phyloP scores from a whole-genome alignment of 805 yeast species.

The Candida wancherniae region DNA sequence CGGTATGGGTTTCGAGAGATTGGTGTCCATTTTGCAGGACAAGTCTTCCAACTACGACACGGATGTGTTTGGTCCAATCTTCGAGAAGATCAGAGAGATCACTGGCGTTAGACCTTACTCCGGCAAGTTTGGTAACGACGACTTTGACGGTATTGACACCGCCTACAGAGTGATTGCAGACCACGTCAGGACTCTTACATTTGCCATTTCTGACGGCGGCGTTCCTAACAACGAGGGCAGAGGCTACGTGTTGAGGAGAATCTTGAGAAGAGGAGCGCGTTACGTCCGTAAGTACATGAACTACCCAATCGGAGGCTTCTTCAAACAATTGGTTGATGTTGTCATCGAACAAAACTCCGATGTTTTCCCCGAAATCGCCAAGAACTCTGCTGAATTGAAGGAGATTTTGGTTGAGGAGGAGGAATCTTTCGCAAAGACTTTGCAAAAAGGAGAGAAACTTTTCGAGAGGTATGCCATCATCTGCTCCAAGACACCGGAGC shows the following conservation, averaged over 20 bases:
- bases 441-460: constrained; percentile 96
- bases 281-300: constrained; percentile 94
- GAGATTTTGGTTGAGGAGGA: constrained; percentile 97
- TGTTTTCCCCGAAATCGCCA: constrained; percentile 86
- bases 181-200: constrained; percentile 94
- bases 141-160: constrained; percentile 90
- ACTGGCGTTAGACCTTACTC: constrained; percentile 88
- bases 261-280: constrained; percentile 95
- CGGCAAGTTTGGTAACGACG: constrained; percentile 92
- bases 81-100: constrained; percentile 79
- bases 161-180: constrained; percentile 98
- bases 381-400: constrained; percentile 66
- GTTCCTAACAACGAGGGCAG: constrained; percentile 99
- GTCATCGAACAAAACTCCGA: constrained; percentile 82
- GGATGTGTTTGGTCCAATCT: constrained; percentile 90
- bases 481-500: constrained; percentile 71
- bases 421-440: constrained; percentile 87
- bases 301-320: constrained; percentile 91
- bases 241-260: constrained; percentile 96
- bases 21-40: constrained; percentile 90
- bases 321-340: constrained; percentile 88
- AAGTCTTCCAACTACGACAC: constrained; percentile 94
- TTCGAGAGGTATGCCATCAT: constrained; percentile 88
- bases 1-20: constrained; percentile 98
- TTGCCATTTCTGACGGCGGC: constrained; percentile 97